These are phyloP conservation scores for Solanum neorickii DNA, from an alignment of 257 asterid genomes.

Conservation along the genomic window DNA sequence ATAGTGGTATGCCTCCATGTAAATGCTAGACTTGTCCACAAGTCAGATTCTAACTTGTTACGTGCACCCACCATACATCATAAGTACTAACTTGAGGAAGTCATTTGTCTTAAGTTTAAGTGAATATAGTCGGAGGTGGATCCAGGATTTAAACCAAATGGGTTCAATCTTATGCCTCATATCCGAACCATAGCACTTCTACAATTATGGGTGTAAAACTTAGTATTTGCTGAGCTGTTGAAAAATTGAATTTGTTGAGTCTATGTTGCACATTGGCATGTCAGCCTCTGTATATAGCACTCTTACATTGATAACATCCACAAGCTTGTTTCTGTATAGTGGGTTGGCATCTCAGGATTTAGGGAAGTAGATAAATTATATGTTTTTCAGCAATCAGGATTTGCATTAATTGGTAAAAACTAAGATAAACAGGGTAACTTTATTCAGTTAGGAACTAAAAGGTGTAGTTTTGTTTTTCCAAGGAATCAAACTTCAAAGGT, in stretches of 20 bases:
- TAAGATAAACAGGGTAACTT: background rate
- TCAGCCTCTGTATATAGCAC: background rate
- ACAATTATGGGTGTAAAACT: background rate
- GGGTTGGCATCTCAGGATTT: background rate
- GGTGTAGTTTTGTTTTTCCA: background rate
- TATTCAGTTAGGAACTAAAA: background rate
- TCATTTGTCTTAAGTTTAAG: background rate
- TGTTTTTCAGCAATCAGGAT: background rate
- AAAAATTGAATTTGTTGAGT: background rate
- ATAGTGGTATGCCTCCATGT: background rate
- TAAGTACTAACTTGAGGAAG: background rate
- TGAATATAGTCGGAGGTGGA: background rate
- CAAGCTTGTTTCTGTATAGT: background rate
- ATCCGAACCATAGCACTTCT: background rate
- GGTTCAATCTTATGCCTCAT: background rate
- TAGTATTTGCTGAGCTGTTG: background rate
- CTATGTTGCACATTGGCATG: background rate
- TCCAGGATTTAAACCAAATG: background rate
- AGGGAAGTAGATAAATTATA: background rate
- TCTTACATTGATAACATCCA: background rate
- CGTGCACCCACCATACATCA: background rate
- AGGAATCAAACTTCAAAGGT: background rate
- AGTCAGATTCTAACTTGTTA: background rate
- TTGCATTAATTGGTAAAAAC: background rate
- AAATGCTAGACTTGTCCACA: background rate